Evolutionary conservation across 495 filamentous ascomycete genomes (phyloP).

Genomic region (Rostrohypoxylon terebratum): DNA sequence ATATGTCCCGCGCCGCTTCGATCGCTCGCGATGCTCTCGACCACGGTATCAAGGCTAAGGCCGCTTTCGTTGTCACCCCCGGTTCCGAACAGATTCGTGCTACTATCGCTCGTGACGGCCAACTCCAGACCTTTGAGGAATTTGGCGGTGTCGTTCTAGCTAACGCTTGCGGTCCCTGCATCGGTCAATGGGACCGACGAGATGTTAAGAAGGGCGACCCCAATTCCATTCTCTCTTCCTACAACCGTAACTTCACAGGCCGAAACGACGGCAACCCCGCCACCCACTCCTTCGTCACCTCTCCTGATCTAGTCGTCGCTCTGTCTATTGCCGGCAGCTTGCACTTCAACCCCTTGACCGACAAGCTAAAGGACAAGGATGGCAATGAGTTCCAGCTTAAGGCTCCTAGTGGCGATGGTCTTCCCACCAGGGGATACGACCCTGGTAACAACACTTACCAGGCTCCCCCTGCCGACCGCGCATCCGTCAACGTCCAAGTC

Average conservation of each 20-base stretch:
- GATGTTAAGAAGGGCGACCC: constrained; percentile 97
- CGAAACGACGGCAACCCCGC: constrained; percentile 99
- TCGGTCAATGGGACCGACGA: constrained; percentile 91
- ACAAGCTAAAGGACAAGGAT: constrained; percentile 93
- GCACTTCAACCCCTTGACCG: constrained; percentile 96
- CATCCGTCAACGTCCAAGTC: constrained; percentile 79
- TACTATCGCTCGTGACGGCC: constrained; percentile 93
- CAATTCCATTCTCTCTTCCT: constrained; percentile 96
- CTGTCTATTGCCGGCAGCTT: constrained; percentile 90
- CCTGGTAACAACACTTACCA: constrained; percentile 96
- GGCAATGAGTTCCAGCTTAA: constrained; percentile 95
- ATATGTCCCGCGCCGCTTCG: constrained; percentile 95
- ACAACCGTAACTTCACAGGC: constrained; percentile 99
- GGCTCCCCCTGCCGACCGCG: constrained; percentile 86
- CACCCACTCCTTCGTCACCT: constrained; percentile 97
- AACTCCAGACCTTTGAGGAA: constrained; percentile 96
- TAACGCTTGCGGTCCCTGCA: constrained; percentile 89
- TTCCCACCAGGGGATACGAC: constrained; percentile 88
- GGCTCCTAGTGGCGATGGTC: constrained; percentile 81
- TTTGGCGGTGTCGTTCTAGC: constrained; percentile 96
- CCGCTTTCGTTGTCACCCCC: constrained; percentile 93
- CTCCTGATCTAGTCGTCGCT: constrained; percentile 96
- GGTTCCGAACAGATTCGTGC: constrained; percentile 98
- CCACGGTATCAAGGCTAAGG: constrained; percentile 94
- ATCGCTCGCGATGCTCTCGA: constrained; percentile 94